Evolutionary conservation across 306 rosid genomes (phyloP).

Genomic region (Psophocarpus tetragonolobus): DNA sequence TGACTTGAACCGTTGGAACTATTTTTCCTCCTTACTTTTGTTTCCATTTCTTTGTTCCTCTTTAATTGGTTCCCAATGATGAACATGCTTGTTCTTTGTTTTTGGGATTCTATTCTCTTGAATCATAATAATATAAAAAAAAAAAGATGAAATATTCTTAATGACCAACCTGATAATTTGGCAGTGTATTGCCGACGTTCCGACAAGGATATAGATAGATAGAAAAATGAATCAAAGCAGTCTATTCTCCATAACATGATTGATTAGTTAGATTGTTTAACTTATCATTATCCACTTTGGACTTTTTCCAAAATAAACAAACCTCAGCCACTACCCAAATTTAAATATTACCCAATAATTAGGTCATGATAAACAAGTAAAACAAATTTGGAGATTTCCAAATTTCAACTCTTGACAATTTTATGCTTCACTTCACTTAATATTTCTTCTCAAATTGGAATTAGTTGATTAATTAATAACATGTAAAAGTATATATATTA

Average conservation of each 20-base stretch:
- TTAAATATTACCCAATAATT: background rate
- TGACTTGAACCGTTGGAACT: background rate
- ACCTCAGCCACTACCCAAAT: background rate
- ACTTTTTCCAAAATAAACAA: background rate
- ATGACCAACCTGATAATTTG: slow-evolving; percentile 2
- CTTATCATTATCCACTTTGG: background rate
- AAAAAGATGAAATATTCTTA: background rate
- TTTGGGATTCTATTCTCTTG: background rate
- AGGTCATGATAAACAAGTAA: background rate
- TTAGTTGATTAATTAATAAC: too few relatives aligned
- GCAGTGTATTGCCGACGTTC: slow-evolving; percentile 34
- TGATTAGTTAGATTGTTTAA: slow-evolving; percentile 19
- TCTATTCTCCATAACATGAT: slow-evolving; percentile 25
- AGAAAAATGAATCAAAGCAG: background rate
- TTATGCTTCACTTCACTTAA: background rate
- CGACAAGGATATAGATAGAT: slow-evolving; percentile 5
- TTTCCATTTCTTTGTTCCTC: background rate
- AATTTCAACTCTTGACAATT: background rate
- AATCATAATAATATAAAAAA: too few relatives aligned
- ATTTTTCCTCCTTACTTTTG: background rate
- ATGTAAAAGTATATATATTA: too few relatives aligned
- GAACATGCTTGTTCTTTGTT: background rate
- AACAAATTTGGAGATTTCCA: background rate
- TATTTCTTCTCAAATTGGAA: too few relatives aligned
- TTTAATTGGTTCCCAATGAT: too few relatives aligned